phyloP scores from a whole-genome alignment of 2,329 filamentous ascomycete genomes.

The Chaetomium globosum region DNA sequence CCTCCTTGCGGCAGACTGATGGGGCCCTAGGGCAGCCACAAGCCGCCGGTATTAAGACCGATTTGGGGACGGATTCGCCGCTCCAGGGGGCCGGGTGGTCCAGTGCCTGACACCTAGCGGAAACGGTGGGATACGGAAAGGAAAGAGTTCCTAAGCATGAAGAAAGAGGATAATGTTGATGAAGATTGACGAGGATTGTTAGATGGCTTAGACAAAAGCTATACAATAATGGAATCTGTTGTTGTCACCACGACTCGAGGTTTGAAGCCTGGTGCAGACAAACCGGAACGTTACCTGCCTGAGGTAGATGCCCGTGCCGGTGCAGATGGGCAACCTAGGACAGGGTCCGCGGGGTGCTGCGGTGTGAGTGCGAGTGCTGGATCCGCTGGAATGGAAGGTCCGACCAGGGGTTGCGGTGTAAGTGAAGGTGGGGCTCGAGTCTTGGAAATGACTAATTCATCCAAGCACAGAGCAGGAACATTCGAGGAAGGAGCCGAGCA shows the following conservation, averaged over 20 bases:
- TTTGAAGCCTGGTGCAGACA: neutral
- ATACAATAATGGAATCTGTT: slow-evolving; percentile 1
- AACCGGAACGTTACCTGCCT: neutral
- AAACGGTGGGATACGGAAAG: neutral
- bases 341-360: slow-evolving; percentile 10
- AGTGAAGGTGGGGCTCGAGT: slow-evolving; percentile 7
- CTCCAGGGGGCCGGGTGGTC: neutral
- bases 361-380: neutral
- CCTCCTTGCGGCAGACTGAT: slow-evolving; percentile 20
- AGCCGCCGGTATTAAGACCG: slow-evolving; percentile 1
- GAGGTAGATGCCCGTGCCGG: neutral
- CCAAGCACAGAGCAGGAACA: neutral
- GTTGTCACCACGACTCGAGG: neutral
- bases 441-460: slow-evolving; percentile 16
- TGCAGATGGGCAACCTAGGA: slow-evolving; percentile 1
- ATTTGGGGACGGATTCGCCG: slow-evolving; percentile 13
- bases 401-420: slow-evolving; percentile 19
- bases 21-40: slow-evolving; percentile 20
- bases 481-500: neutral
- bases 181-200: neutral
- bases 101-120: neutral
- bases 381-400: slow-evolving; percentile 16
- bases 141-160: neutral
- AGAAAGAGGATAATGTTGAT: neutral
- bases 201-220: neutral